Conservation (phyloP, 768 basidiomycete genomes). For the Russula brevipes region DNA sequence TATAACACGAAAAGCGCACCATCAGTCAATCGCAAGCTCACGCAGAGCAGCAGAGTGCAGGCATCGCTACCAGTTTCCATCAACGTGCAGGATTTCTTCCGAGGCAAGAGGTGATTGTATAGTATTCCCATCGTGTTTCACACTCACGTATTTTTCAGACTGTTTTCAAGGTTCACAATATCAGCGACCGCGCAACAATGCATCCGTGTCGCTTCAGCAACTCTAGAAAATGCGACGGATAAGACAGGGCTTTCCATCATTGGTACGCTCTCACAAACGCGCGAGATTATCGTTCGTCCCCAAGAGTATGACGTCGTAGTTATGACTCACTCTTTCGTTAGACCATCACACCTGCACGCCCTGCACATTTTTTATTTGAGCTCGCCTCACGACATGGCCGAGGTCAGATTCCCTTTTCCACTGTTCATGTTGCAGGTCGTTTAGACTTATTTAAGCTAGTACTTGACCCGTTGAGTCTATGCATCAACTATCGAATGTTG, state of each 20-base stretch:
- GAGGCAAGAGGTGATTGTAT: slow-evolving; percentile 61
- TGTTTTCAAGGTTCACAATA: slow-evolving; percentile 88
- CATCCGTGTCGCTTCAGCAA: slow-evolving; percentile 65
- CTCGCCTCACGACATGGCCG: slow-evolving; percentile 60
- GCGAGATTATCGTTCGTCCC: slow-evolving; percentile 45
- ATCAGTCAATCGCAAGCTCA: slow-evolving; percentile 47
- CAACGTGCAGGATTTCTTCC: slow-evolving; percentile 96
- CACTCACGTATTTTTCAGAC: slow-evolving; percentile 38
- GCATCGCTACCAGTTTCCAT: slow-evolving; percentile 81
- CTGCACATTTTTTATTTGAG: slow-evolving; percentile 76
- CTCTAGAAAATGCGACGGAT: slow-evolving; percentile 43
- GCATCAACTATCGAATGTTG: slow-evolving; percentile 72
- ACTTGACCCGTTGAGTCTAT: slow-evolving; percentile 54
- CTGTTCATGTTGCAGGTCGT: slow-evolving; percentile 18
- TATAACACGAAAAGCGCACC: slow-evolving; percentile 60
- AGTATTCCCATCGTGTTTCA: not conserved
- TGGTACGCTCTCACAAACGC: slow-evolving; percentile 43
- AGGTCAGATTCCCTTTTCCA: slow-evolving; percentile 36
- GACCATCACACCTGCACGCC: slow-evolving; percentile 72
- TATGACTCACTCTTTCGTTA: slow-evolving; percentile 32
- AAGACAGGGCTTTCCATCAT: slow-evolving; percentile 50
- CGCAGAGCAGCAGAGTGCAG: slow-evolving; percentile 50
- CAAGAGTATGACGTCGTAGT: not conserved
- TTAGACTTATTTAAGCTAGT: slow-evolving; percentile 37
- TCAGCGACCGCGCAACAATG: slow-evolving; percentile 75